Conservation (phyloP, 306 rosid species). For the Vigna nakashimae region DNA sequence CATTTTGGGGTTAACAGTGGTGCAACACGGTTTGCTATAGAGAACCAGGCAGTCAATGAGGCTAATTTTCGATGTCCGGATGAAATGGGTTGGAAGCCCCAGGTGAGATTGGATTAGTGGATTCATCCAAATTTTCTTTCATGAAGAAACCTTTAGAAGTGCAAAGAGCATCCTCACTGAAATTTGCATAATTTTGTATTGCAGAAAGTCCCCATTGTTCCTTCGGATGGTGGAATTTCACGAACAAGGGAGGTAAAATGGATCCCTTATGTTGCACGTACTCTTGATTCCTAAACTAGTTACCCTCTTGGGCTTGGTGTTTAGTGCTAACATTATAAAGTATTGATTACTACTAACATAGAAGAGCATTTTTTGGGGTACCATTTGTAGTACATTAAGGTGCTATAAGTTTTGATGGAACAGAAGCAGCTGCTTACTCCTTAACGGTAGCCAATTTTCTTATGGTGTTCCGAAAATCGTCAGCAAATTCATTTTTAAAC, state of each 20-base stretch:
- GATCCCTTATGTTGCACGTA: constrained; percentile 4
- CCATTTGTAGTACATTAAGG: constrained; percentile 19
- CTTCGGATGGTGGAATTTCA: constrained; percentile 75
- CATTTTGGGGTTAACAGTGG: constrained; percentile 99
- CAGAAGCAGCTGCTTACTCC: constrained; percentile 22
- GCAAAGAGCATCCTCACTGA: background rate
- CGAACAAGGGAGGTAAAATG: constrained; percentile 69
- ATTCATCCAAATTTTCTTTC: constrained; percentile 30
- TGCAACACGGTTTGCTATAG: constrained; percentile 88
- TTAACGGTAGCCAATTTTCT: background rate
- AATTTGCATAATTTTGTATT: constrained; percentile 44
- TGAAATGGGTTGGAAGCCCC: constrained; percentile 99
- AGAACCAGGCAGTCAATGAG: constrained; percentile 91
- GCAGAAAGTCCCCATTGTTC: constrained; percentile 92
- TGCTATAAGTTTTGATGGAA: constrained; percentile 11
- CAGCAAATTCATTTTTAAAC: background rate
- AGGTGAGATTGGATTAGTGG: constrained; percentile 55
- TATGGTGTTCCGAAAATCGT: background rate
- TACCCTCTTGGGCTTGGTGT: constrained; percentile 27
- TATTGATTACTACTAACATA: background rate
- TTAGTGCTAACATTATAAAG: constrained; percentile 5
- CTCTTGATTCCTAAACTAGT: background rate
- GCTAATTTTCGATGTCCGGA: constrained; percentile 97
- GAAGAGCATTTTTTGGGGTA: constrained; percentile 21
- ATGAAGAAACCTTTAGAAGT: constrained; percentile 24